Evolutionary conservation across 2,329 filamentous ascomycete genomes (phyloP).

Genomic region (Didymella lethalis): DNA sequence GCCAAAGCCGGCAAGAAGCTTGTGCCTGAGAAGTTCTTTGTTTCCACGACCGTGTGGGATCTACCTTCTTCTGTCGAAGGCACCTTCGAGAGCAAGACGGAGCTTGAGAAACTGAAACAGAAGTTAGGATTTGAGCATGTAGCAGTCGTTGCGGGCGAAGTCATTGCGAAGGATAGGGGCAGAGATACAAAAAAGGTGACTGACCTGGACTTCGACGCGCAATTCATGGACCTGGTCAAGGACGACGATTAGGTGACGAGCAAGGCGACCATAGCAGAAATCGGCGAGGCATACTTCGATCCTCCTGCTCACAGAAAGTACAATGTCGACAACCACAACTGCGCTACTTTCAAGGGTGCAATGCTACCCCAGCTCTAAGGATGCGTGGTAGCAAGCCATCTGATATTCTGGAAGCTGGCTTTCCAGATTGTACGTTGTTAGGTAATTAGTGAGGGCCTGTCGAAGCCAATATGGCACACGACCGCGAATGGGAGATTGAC

Average conservation of each 20-base stretch:
- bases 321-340: too few relatives aligned
- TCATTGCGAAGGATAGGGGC: neutral
- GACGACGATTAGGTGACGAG: neutral
- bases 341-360: too few relatives aligned
- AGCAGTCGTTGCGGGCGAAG: neutral
- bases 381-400: too few relatives aligned
- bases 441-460: too few relatives aligned
- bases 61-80: neutral
- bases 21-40: neutral
- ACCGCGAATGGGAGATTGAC: too few relatives aligned
- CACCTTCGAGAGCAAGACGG: slow-evolving; percentile 1
- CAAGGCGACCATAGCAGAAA: too few relatives aligned
- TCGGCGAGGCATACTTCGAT: too few relatives aligned
- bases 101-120: slow-evolving; percentile 1
- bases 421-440: too few relatives aligned
- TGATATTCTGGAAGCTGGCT: too few relatives aligned
- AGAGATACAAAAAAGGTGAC: neutral
- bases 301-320: too few relatives aligned
- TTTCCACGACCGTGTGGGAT: neutral
- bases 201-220: neutral
- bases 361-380: too few relatives aligned
- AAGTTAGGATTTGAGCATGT: slow-evolving; percentile 3
- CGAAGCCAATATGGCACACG: too few relatives aligned
- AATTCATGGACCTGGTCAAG: neutral
- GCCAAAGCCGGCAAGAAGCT: neutral